A percentile compares a stretch with the other conserved stretches of the same genome.
phyloP scores from a whole-genome alignment of 2,329 filamentous ascomycete genomes.

The Phaeosphaeria sp. region DNA sequence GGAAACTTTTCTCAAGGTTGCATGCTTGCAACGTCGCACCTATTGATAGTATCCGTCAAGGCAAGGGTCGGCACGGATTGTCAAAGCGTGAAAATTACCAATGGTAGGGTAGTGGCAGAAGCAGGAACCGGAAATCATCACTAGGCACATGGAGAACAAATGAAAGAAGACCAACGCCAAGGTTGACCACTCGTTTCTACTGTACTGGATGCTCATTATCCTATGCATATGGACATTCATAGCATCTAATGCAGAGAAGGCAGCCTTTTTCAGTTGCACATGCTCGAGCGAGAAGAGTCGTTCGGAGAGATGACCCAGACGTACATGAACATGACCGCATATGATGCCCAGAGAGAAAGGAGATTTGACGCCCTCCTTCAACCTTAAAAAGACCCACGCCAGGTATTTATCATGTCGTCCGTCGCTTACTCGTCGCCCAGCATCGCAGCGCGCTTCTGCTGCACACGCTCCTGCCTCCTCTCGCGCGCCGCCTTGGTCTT shows the following conservation, averaged over 20 bases:
- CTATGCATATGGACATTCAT: conserved; percentile 46
- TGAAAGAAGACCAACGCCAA: conserved; percentile 29
- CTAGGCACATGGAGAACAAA: not conserved
- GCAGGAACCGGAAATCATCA: not conserved
- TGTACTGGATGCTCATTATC: conserved; percentile 44
- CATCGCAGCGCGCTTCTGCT: conserved; percentile 88
- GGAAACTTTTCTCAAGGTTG: not conserved
- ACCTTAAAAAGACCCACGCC: conserved; percentile 52
- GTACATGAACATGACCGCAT: conserved; percentile 54
- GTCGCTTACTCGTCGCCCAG: conserved; percentile 62
- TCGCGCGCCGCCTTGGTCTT: conserved; percentile 99
- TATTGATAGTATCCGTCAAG: not conserved
- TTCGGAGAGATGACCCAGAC: conserved; percentile 48
- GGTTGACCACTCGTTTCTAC: conserved; percentile 43
- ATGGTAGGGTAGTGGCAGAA: not conserved
- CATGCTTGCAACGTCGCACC: not conserved
- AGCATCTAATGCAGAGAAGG: conserved; percentile 42
- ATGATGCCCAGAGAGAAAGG: conserved; percentile 49
- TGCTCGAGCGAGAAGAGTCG: conserved; percentile 46
- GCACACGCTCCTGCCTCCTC: conserved; percentile 92
- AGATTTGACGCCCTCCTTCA: conserved; percentile 48
- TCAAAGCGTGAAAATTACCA: not conserved
- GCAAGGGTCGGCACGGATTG: not conserved
- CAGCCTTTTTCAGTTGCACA: conserved; percentile 43
- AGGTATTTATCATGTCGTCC: conserved; percentile 48